Base-by-base conservation (phyloP, 805 yeast species). In the Wickerhamiella musiphila region DNA sequence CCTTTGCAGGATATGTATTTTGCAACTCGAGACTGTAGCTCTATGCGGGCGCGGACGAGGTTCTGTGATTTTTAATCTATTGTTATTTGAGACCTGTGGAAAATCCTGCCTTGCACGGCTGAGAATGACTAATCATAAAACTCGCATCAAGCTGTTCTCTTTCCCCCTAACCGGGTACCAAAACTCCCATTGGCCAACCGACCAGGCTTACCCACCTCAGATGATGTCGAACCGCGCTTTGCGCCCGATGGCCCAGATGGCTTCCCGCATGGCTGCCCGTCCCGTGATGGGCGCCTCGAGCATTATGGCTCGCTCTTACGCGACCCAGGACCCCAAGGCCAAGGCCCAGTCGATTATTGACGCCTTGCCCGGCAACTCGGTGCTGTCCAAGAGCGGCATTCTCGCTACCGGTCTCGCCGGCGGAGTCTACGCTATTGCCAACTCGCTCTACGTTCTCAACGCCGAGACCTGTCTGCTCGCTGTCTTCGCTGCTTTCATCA, bases 401-500 rank as follows among this genome's bases (percentile, higher is more conserved):
- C 66, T 90, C 52, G 94, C 94, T 51, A 84, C 98, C 34, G 70
- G 86, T 40, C 72, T 94, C 39, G 95, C 95, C 41, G 96, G 93
- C 36, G 74, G 93, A 39, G 58, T 86, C 46, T 90, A 83, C 63
- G 94, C 94, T 44, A 75, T 90, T 54, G 78, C 94, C 50, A 82
- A 81, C 61, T 93, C 82, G 60, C 68, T 90, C 47, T 76, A 84
- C 61, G 79, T 90, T 46, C 67, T 90, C 53, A 92, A 86, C 61
- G 95, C 83, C 54, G 98, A 90, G 69, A 68, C 94, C 52, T 70
- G 82, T 47, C 65, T 90, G 57, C 68, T 83, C 34, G 70, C 68
- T 41, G 74, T 92, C 39, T 90, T 90, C 60, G 57, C 72, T 37
- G 77, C 79, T 41, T 77, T 86, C 58, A 57, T 74, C 43, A 74